A percentile compares a stretch with the other conserved stretches of the same genome.
These are phyloP conservation scores for Coix lacrymajobi DNA, from an alignment of 176 grass and related monocot species.

Conservation along the genomic window DNA sequence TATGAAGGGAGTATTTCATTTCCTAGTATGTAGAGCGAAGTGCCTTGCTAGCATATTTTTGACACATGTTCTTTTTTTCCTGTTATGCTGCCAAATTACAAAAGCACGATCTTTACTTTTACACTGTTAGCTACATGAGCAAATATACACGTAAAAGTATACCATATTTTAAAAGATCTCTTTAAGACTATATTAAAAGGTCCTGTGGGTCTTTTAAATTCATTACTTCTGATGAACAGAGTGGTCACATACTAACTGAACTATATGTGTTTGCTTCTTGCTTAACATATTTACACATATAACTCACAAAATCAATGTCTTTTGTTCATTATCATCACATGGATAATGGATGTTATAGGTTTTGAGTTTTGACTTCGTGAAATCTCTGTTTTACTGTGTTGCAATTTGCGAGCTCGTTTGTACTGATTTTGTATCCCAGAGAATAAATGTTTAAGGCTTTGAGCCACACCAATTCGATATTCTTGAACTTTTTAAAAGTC, in stretches of 20 bases:
- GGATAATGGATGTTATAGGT: neutral
- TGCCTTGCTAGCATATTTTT: neutral
- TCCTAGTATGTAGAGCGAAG: neutral
- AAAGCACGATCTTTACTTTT: neutral
- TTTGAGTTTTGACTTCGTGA: neutral
- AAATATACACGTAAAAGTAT: neutral
- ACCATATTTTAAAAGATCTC: neutral
- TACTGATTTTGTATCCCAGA: neutral
- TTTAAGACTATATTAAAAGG: neutral
- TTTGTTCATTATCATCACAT: neutral
- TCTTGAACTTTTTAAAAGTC: neutral
- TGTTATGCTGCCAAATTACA: neutral
- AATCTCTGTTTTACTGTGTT: neutral
- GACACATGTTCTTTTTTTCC: neutral
- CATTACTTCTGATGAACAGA: neutral
- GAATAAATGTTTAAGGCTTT: neutral
- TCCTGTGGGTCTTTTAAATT: neutral
- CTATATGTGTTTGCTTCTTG: neutral
- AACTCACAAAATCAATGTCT: neutral
- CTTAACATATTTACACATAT: neutral
- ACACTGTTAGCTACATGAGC: neutral
- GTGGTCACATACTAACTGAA: neutral
- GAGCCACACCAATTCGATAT: neutral
- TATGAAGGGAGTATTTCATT: too few relatives aligned
- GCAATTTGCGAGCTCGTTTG: neutral